These are phyloP conservation scores for Verticillium nonalfalfae DNA, from an alignment of 2,329 filamentous ascomycete species.

Conservation along the genomic window DNA sequence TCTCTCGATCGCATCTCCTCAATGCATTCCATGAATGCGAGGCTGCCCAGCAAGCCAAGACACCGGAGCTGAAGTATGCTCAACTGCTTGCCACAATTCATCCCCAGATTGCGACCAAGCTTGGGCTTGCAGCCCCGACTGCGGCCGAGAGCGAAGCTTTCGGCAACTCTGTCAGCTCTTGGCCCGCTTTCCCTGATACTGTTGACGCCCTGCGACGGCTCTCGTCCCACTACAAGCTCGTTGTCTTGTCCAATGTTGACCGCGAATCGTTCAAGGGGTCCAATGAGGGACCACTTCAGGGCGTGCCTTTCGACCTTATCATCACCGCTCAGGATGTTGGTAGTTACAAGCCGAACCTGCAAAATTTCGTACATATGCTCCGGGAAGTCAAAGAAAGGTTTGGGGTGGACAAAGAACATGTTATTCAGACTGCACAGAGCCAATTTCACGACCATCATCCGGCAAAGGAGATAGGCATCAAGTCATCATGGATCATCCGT, in stretches of 20 bases:
- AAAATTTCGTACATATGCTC: conserved; percentile 63
- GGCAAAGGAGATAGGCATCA: conserved; percentile 51
- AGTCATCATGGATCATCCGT: conserved; percentile 55
- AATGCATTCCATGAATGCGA: conserved; percentile 34
- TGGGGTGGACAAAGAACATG: conserved; percentile 44
- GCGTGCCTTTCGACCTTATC: conserved; percentile 50
- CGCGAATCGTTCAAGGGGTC: conserved; percentile 38
- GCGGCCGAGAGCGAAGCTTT: conserved; percentile 39
- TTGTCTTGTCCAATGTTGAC: conserved; percentile 53
- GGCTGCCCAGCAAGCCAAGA: conserved; percentile 43
- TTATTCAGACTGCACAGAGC: conserved; percentile 64
- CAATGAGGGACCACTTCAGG: conserved; percentile 38
- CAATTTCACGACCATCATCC: conserved; percentile 65
- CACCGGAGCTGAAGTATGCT: conserved; percentile 54
- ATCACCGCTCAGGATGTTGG: conserved; percentile 67
- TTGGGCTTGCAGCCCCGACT: conserved; percentile 27
- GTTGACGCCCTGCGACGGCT: conserved; percentile 46
- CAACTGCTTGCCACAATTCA: conserved; percentile 47
- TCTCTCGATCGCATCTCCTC: conserved; percentile 24
- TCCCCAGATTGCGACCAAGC: conserved; percentile 36
- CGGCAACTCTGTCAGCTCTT: conserved; percentile 43
- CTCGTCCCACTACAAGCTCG: conserved; percentile 46
- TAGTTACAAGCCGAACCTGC: conserved; percentile 60
- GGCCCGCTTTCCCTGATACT: conserved; percentile 55
- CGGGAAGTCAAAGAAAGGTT: conserved; percentile 45